A percentile compares a stretch with the other conserved stretches of the same genome.
These are phyloP conservation scores for Carex cristatella DNA, from an alignment of 176 grass and related monocot genomes.

Conservation along the genomic window DNA sequence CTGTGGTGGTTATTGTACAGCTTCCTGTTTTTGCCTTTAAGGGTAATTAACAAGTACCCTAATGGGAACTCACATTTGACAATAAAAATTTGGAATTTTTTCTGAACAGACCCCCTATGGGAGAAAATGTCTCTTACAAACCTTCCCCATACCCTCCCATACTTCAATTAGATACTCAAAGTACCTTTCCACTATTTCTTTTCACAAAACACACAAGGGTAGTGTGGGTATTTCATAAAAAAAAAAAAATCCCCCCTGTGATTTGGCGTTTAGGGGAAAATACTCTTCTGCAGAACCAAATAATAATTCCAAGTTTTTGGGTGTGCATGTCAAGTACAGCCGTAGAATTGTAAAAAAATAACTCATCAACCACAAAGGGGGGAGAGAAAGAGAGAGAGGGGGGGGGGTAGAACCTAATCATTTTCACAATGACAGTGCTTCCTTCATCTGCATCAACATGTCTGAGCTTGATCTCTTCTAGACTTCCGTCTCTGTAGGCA, in stretches of 20 bases:
- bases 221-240: background rate
- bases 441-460: slow-evolving; percentile 97
- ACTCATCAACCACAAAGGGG: background rate
- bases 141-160: background rate
- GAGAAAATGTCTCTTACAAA: background rate
- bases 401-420: slow-evolving; percentile 52
- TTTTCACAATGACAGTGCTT: slow-evolving; percentile 81
- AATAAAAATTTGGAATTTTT: background rate
- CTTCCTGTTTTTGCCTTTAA: background rate
- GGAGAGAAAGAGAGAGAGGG: background rate
- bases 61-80: background rate
- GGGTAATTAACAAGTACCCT: background rate
- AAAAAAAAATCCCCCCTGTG: background rate
- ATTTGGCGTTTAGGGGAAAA: background rate
- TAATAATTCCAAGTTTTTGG: background rate
- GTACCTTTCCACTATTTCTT: background rate
- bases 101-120: background rate
- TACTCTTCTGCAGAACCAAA: background rate
- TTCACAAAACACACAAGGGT: background rate
- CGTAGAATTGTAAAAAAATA: background rate
- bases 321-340: background rate
- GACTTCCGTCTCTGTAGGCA: slow-evolving; percentile 74
- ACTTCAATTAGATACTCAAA: background rate
- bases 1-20: background rate
- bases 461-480: slow-evolving; percentile 80